A percentile compares a stretch with the other conserved stretches of the same genome.
Conservation (phyloP, 2,329 filamentous ascomycete genomes). For the Clonostachys byssicola region DNA sequence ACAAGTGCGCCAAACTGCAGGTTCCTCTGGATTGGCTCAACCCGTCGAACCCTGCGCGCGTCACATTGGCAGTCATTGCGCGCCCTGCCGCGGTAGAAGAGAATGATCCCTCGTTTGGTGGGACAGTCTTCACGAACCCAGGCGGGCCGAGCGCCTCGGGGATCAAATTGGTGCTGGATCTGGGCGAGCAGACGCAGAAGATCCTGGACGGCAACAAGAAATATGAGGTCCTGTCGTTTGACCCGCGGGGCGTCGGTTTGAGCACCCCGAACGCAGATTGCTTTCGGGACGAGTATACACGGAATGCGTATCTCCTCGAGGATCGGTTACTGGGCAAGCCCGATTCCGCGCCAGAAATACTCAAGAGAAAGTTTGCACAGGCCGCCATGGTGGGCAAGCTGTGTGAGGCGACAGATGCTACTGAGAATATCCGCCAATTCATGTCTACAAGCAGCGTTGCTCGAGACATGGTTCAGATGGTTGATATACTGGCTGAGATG, state of each 20-base stretch:
- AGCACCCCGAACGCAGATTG: constrained; percentile 32
- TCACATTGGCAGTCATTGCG: constrained; percentile 34
- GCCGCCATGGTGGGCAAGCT: not conserved
- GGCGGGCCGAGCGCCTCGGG: constrained; percentile 40
- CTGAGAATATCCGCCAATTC: constrained; percentile 9
- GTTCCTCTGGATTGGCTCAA: constrained; percentile 38
- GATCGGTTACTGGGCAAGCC: too few species aligned
- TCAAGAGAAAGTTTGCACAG: too few species aligned
- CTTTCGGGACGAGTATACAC: constrained; percentile 11
- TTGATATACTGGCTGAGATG: constrained; percentile 32
- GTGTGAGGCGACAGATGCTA: not conserved
- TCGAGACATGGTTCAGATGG: constrained; percentile 37
- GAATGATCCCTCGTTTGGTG: constrained; percentile 30
- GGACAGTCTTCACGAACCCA: constrained; percentile 37
- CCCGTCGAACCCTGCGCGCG: constrained; percentile 13
- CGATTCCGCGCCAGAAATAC: too few species aligned
- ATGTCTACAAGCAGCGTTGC: constrained; percentile 31
- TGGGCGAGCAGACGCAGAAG: constrained; percentile 20
- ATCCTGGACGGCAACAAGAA: constrained; percentile 14
- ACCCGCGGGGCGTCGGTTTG: constrained; percentile 34
- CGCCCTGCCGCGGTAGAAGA: constrained; percentile 30
- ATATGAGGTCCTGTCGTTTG: constrained; percentile 37
- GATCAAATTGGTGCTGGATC: constrained; percentile 15
- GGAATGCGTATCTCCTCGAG: too few species aligned
- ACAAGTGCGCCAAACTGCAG: constrained; percentile 33